These are phyloP conservation scores for Blastobotrys serpentis DNA, from an alignment of 1,139 yeast species.

Conservation along the genomic window DNA sequence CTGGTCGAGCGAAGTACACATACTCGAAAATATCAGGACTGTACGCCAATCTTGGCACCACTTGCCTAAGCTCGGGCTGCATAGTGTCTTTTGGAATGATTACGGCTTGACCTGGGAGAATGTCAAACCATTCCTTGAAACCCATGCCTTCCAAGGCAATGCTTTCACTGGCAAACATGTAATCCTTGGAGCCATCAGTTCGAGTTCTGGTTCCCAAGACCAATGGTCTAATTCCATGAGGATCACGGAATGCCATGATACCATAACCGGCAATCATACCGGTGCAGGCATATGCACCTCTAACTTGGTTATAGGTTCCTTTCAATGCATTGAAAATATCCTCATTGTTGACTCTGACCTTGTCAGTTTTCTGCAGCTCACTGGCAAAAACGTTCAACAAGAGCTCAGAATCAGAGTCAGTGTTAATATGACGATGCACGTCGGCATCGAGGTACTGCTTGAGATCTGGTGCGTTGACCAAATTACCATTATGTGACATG, in stretches of 20 bases:
- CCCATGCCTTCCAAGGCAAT: constrained; percentile 96
- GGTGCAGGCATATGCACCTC: constrained; percentile 96
- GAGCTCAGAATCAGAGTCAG: constrained; percentile 93
- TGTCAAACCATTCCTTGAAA: constrained; percentile 72
- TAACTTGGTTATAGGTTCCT: constrained; percentile 74
- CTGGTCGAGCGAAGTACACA: constrained; percentile 97
- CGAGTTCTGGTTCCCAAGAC: constrained; percentile 76
- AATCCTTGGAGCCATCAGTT: constrained; percentile 73
- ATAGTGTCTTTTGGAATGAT: constrained; percentile 73
- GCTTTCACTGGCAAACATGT: constrained; percentile 94
- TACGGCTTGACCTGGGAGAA: constrained; percentile 94
- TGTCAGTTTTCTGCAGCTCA: constrained; percentile 86
- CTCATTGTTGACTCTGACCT: constrained; percentile 85
- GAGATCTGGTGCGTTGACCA: constrained; percentile 81
- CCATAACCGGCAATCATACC: constrained; percentile 97
- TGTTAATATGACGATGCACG: constrained; percentile 95
- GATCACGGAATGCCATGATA: constrained; percentile 92
- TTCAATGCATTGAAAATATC: constrained; percentile 84
- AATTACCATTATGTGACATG: constrained; percentile 89
- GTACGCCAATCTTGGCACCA: constrained; percentile 72
- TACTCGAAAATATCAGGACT: constrained; percentile 97
- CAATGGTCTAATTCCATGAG: constrained; percentile 93
- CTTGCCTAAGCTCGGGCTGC: constrained; percentile 81
- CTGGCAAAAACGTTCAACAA: constrained; percentile 87
- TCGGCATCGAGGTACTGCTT: constrained; percentile 81